Percentiles rank a stretch among this genome's conserved stretches.
Conservation (phyloP, 441 rosid genomes). For the Erodium texanum region DNA sequence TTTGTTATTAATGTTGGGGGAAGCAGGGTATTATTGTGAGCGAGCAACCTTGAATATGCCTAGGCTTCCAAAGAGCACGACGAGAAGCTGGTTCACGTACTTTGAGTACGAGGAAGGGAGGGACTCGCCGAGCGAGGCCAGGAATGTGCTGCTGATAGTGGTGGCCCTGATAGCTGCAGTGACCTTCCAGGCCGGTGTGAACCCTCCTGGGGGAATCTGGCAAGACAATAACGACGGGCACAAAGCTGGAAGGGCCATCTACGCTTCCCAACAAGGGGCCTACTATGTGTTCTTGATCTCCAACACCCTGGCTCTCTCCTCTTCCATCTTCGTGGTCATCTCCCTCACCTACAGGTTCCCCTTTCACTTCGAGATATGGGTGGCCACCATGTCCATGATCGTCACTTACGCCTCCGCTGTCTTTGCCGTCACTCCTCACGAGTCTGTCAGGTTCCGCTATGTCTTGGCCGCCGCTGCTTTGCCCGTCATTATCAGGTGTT, state of each 20-base stretch:
- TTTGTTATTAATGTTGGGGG: not conserved
- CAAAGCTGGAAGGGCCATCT: slow-evolving; percentile 16
- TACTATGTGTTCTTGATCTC: slow-evolving; percentile 22
- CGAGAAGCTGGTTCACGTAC: slow-evolving; percentile 16
- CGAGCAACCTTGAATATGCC: too few species aligned
- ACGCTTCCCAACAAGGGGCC: slow-evolving; percentile 1
- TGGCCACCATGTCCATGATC: slow-evolving; percentile 19
- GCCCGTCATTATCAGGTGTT: slow-evolving; percentile 6
- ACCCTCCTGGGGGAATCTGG: slow-evolving; percentile 20
- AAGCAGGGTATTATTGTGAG: not conserved
- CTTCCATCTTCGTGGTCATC: slow-evolving; percentile 21
- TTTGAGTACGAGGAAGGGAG: slow-evolving; percentile 18
- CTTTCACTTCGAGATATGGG: slow-evolving; percentile 20
- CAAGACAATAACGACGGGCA: slow-evolving; percentile 10
- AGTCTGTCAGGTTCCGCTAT: slow-evolving; percentile 17
- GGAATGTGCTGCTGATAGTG: slow-evolving; percentile 9
- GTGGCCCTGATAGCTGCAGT: slow-evolving; percentile 12
- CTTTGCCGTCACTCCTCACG: slow-evolving; percentile 22
- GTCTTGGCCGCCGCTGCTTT: slow-evolving; percentile 12
- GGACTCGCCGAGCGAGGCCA: slow-evolving; percentile 16
- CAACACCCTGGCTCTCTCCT: slow-evolving; percentile 25
- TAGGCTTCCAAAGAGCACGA: slow-evolving; percentile 1
- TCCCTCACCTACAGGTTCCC: slow-evolving; percentile 24
- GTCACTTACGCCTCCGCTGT: slow-evolving; percentile 25
- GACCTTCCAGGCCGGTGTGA: slow-evolving; percentile 13